Percentiles rank a stretch among this genome's conserved stretches.
These are phyloP conservation scores for Eucalyptus sp. DNA, from an alignment of 345 rosid species.

Conservation along the genomic window DNA sequence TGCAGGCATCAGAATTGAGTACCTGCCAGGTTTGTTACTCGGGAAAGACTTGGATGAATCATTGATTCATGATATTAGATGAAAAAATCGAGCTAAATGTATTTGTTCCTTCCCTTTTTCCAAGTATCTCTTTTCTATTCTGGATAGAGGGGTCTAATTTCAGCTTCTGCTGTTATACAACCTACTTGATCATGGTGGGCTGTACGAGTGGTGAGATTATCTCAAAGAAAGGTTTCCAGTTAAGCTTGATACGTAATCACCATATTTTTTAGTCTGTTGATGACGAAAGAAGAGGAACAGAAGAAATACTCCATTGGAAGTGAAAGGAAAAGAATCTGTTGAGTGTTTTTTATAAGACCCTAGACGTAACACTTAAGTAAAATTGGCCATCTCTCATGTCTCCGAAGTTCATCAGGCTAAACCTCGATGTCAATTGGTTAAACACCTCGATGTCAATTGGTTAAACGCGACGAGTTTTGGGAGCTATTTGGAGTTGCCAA, in stretches of 20 bases:
- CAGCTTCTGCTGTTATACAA: neutral
- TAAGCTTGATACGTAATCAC: neutral
- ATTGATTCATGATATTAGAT: neutral
- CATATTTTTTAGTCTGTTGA: neutral
- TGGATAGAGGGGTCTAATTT: neutral
- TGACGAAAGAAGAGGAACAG: neutral
- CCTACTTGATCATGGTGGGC: neutral
- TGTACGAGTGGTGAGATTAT: neutral
- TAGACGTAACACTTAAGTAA: neutral
- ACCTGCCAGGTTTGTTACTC: neutral
- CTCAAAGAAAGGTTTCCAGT: neutral
- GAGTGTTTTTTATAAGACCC: neutral
- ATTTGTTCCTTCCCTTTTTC: neutral
- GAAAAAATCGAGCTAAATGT: neutral
- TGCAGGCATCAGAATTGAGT: neutral
- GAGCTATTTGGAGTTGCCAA: neutral
- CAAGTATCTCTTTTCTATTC: neutral
- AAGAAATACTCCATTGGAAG: neutral
- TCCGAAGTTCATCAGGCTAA: neutral
- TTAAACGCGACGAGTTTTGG: neutral
- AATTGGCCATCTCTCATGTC: neutral
- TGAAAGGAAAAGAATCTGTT: neutral
- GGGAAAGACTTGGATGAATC: neutral
- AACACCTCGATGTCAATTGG: neutral
- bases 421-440: neutral